phyloP scores from a whole-genome alignment of 345 rosid genomes.

The Sonneratia caseolaris region DNA sequence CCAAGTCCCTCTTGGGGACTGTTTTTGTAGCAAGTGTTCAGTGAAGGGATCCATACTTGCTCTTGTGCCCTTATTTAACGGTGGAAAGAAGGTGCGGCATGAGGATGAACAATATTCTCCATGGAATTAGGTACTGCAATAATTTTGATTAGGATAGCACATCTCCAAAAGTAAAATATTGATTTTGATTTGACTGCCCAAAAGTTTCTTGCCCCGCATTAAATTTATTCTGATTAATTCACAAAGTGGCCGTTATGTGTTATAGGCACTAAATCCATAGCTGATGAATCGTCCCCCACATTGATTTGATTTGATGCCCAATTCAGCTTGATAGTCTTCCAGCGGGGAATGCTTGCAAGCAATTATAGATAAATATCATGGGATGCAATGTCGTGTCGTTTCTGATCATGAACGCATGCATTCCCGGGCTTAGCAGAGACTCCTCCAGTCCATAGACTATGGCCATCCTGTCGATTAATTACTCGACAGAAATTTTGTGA shows the following conservation, averaged over 20 bases:
- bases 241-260: neutral
- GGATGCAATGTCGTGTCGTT: neutral
- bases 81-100: constrained; percentile 6
- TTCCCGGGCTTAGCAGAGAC: neutral
- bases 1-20: too few relatives aligned
- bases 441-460: too few relatives aligned
- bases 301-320: constrained; percentile 12
- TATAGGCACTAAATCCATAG: neutral
- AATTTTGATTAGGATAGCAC: too few relatives aligned
- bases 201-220: constrained; percentile 15
- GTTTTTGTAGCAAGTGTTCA: too few relatives aligned
- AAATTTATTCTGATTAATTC: neutral
- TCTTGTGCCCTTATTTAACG: neutral
- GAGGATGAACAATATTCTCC: neutral
- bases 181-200: constrained; percentile 24
- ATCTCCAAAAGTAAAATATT: too few relatives aligned
- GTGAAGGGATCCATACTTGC: too few relatives aligned
- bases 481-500: too few relatives aligned
- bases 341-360: constrained; percentile 7
- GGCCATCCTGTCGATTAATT: too few relatives aligned
- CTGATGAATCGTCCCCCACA: constrained; percentile 4
- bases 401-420: neutral
- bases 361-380: neutral
- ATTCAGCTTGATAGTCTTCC: neutral
- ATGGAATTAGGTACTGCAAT: constrained; percentile 12